Percentiles rank a stretch among this genome's conserved stretches.
phyloP scores from a whole-genome alignment of 768 basidiomycete genomes.

The Cubamyces sp. region DNA sequence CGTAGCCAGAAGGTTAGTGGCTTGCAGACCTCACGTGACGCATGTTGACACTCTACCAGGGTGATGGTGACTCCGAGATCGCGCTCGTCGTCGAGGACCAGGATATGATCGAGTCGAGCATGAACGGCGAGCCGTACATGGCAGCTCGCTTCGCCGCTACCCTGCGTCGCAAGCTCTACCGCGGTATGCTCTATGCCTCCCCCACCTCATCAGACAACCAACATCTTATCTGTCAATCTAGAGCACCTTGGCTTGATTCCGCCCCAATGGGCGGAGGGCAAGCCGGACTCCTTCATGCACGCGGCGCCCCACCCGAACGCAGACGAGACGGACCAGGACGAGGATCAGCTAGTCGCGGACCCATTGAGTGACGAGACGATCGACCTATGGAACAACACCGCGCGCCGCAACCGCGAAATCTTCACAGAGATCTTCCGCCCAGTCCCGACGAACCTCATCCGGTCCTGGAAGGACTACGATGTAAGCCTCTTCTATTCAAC shows the following conservation, averaged over 20 bases:
- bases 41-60: slow-evolving; percentile 44
- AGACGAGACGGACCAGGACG: slow-evolving; percentile 60
- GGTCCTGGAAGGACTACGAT: slow-evolving; percentile 78
- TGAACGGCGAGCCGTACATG: slow-evolving; percentile 77
- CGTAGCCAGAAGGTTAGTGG: slow-evolving; percentile 70
- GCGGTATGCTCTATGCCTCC: too few relatives aligned
- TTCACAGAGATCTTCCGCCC: slow-evolving; percentile 87
- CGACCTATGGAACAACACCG: slow-evolving; percentile 68
- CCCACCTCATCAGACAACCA: background rate
- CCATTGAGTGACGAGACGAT: slow-evolving; percentile 67
- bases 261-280: slow-evolving; percentile 63
- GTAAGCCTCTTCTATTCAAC: slow-evolving; percentile 48
- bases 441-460: slow-evolving; percentile 83
- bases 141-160: slow-evolving; percentile 84
- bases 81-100: slow-evolving; percentile 89
- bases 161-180: slow-evolving; percentile 81
- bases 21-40: background rate
- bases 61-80: slow-evolving; percentile 95
- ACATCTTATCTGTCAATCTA: slow-evolving; percentile 34
- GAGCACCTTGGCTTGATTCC: slow-evolving; percentile 88
- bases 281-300: slow-evolving; percentile 66
- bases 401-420: slow-evolving; percentile 78
- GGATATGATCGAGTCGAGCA: slow-evolving; percentile 71
- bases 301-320: slow-evolving; percentile 74
- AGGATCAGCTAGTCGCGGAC: slow-evolving; percentile 77